Base-by-base conservation (phyloP, 768 basidiomycete genomes). In the Mycena kentingensis region DNA sequence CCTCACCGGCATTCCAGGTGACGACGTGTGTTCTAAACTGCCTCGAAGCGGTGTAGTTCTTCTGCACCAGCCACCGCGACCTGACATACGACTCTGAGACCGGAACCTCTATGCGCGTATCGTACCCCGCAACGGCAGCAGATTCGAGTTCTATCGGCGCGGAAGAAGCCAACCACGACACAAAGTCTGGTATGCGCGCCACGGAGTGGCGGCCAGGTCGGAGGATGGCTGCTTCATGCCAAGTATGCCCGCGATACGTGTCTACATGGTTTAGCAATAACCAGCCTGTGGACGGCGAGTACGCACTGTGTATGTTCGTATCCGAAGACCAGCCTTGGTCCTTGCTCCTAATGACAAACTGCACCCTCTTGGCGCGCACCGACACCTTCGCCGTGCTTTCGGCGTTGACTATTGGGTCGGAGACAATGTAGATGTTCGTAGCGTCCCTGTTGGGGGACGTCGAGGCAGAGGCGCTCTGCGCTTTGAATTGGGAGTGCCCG, bases 21-120 rank as follows among this genome's bases (percentile, higher is more conserved):
- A 42, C 24, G 21, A n/a, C 11, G 18, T 42, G 41, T 24, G 19
- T 26, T 11, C 24, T 24, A 12, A 10, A 42, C 22, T 26, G 7
- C 22, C 25, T 11, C 41, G 41, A 26, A 5, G 41, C 11, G 41
- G 41, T 42, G 11, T 24, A 42, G 41, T 42, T 42, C 41, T 42
- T 42, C 41, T 42, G 41, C 21, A 42, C 19, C 12, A 42, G 41
- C 41, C 41, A 42, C 25, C 41, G 41, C 25, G 41, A 42, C 21
- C 26, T 21, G 8, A 24, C 11, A 5, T 6, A 7, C 11, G 5
- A 19, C 7, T 27, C 21, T 5, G 24, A 26, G 22, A 27, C 13
- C 12, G 21, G 41, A 27, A 42, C 41, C 18, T 42, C 41, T 10
- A 42, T 13, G 12, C 26, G 41, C 7, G 19, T 7, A 12, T 7